These are phyloP conservation scores for Laburnicola sp. DNA, from an alignment of 2,329 filamentous ascomycete species.

Conservation along the genomic window DNA sequence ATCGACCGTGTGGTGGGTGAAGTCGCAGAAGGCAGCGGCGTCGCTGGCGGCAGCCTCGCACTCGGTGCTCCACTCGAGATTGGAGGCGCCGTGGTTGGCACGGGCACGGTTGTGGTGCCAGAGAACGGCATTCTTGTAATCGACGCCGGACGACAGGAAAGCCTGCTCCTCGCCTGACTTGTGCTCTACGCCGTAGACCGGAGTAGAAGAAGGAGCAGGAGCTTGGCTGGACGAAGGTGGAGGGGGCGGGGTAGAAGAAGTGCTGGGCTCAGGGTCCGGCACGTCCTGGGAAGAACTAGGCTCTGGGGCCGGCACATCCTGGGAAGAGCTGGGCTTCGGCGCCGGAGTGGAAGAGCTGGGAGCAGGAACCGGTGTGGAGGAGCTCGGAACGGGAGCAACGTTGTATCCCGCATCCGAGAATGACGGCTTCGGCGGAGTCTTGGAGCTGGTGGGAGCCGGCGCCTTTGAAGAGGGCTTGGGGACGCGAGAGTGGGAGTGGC, in stretches of 20 bases:
- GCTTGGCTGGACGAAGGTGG: conserved; percentile 6
- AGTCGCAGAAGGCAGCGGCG: conserved; percentile 75
- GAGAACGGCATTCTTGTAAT: conserved; percentile 48
- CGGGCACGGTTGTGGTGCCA: conserved; percentile 87
- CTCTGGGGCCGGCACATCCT: conserved; percentile 1
- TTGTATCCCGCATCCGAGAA: conserved; percentile 1
- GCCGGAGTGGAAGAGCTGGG: conserved; percentile 2
- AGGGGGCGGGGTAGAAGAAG: conserved; percentile 10
- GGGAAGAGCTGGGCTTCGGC: not conserved
- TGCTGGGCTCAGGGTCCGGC: conserved; percentile 1
- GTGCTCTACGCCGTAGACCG: conserved; percentile 17
- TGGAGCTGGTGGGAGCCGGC: not conserved
- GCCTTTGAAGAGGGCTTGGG: conserved; percentile 5
- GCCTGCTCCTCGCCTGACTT: conserved; percentile 30
- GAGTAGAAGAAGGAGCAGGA: conserved; percentile 12
- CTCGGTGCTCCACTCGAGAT: conserved; percentile 71
- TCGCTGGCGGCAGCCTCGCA: conserved; percentile 57
- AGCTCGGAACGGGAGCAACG: conserved; percentile 4
- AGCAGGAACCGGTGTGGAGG: not conserved
- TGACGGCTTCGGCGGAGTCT: not conserved
- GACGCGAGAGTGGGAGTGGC: not conserved
- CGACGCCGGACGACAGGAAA: conserved; percentile 25
- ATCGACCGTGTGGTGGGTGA: conserved; percentile 59
- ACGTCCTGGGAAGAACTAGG: not conserved
- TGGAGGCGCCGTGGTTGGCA: conserved; percentile 72